Evolutionary conservation across 2,329 filamentous ascomycete species (phyloP).

Genomic region (Fusarium tupiense): DNA sequence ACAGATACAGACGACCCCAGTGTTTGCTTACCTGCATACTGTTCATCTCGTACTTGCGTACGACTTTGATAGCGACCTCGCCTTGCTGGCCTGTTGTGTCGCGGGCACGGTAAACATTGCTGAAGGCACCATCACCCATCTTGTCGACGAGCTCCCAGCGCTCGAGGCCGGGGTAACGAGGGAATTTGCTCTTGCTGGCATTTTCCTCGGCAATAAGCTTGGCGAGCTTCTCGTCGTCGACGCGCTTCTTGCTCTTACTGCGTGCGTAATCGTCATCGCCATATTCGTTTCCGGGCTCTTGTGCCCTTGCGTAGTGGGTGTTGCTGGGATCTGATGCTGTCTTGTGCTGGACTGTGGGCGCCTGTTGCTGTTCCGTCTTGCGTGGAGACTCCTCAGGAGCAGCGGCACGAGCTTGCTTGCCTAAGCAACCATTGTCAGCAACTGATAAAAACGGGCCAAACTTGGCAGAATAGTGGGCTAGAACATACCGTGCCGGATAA

Average conservation of each 20-base stretch:
- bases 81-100: slow-evolving; percentile 76
- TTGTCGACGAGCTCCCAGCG: slow-evolving; percentile 89
- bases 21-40: slow-evolving; percentile 87
- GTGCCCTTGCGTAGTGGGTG: slow-evolving; percentile 48
- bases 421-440: slow-evolving; percentile 49
- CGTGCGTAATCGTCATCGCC: slow-evolving; percentile 68
- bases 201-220: slow-evolving; percentile 93
- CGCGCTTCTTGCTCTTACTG: slow-evolving; percentile 47
- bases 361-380: slow-evolving; percentile 62
- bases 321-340: slow-evolving; percentile 56
- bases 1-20: slow-evolving; percentile 36
- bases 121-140: slow-evolving; percentile 99
- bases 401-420: slow-evolving; percentile 85
- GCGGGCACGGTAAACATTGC: slow-evolving; percentile 92
- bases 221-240: slow-evolving; percentile 77
- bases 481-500: slow-evolving; percentile 85
- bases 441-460: background rate
- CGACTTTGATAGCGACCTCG: slow-evolving; percentile 97
- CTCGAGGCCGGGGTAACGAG: slow-evolving; percentile 61
- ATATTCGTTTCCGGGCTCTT: slow-evolving; percentile 68
- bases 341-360: slow-evolving; percentile 63
- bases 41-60: slow-evolving; percentile 99
- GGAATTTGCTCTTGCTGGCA: slow-evolving; percentile 84
- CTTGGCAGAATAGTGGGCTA: background rate
- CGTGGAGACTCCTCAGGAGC: slow-evolving; percentile 60